These are phyloP conservation scores for Porpolomopsis calyptriformis DNA, from an alignment of 768 basidiomycete species.

Conservation along the genomic window DNA sequence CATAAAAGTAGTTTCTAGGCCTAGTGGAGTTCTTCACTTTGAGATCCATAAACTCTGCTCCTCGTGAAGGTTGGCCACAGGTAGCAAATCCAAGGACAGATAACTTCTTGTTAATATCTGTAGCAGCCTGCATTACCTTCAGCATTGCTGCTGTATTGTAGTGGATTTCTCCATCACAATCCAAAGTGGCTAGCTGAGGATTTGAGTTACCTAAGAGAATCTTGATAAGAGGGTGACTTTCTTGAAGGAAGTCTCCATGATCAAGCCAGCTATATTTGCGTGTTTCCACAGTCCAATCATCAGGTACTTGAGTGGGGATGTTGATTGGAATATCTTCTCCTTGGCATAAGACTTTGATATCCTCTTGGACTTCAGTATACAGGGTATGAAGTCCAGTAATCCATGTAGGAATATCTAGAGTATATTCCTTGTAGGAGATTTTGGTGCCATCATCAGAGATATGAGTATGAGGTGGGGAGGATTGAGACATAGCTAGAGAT, in stretches of 20 bases:
- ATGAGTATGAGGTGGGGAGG: background rate
- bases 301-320: background rate
- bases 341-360: background rate
- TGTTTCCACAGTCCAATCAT: background rate
- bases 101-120: background rate
- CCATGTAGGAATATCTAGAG: background rate
- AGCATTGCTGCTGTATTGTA: background rate
- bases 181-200: background rate
- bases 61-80: background rate
- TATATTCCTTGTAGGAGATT: background rate
- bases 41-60: background rate
- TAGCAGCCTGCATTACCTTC: background rate
- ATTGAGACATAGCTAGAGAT: background rate
- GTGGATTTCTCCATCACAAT: background rate
- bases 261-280: constrained; percentile 1
- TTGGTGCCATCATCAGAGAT: background rate
- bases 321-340: background rate
- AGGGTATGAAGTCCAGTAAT: background rate
- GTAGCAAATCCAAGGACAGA: background rate
- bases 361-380: background rate
- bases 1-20: background rate
- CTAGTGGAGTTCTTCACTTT: background rate
- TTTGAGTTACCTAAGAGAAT: background rate
- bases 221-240: background rate
- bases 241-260: background rate